Conservation (phyloP, 257 asterid species). For the Solanum pinnatisectum region DNA sequence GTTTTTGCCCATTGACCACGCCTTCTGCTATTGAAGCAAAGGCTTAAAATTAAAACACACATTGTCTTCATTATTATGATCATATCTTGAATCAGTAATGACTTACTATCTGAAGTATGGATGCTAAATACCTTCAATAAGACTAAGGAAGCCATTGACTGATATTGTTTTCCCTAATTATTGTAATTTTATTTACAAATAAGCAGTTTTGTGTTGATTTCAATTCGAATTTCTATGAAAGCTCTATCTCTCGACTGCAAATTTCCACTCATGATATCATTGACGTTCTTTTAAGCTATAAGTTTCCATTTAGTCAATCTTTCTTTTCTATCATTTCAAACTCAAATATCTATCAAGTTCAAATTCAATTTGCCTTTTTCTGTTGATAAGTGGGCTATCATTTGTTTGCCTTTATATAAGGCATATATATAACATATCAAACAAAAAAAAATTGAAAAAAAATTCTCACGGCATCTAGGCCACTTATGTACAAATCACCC, state of each 20-base stretch:
- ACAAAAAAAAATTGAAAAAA: no score
- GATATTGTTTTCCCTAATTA: not conserved
- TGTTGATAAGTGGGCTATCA: no score
- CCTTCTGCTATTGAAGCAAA: not conserved
- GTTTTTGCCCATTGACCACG: slow-evolving; percentile 40
- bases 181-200: not conserved
- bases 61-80: no score
- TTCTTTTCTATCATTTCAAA: no score
- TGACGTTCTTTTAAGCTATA: not conserved
- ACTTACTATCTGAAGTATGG: not conserved
- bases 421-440: no score
- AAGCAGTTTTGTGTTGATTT: not conserved
- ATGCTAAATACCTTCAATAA: not conserved
- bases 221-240: not conserved
- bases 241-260: not conserved
- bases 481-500: not conserved
- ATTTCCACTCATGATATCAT: no score
- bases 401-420: no score
- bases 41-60: not conserved
- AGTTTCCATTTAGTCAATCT: not conserved
- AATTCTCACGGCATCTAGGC: not conserved
- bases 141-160: not conserved
- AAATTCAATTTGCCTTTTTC: no score
- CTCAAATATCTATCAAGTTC: no score
- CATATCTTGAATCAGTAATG: not conserved